Evolutionary conservation across 768 basidiomycete genomes (phyloP), one percentile per base, ranked within the genome.

Genomic region (Tylopilus subfusipes): DNA sequence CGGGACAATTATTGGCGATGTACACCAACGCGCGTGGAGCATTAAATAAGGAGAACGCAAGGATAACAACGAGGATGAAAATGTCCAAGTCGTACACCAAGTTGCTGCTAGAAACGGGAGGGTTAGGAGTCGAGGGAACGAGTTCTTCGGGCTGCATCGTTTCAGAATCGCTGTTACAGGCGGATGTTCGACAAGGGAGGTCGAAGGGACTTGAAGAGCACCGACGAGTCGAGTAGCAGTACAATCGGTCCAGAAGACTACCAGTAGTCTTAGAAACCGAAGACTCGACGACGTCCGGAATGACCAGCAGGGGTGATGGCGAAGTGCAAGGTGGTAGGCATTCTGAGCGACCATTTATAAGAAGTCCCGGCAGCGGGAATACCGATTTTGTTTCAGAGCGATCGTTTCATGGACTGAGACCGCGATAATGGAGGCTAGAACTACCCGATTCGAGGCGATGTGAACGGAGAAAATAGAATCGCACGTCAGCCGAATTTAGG

Each of bases 21-120:
- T 83, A 78, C 29, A 76, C 76, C 25, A 82, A 43, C 11, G 70
- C 68, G 27, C 79, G 76, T 22, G 83, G 84, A 21, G 82, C 58
- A 18, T 76, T 71, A 51, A 75, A 62, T 13, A 82, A 63, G 52
- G 74, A 67, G 45, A 79, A 66, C 25, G 73, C 30, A 0, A 67
- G 72, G 33, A 79, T 66, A 46, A 78, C 34, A 18, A 69, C 65
- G 56, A 79, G 56, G 46, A 84, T 64, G 61, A 80, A 72, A 50
- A 82, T 61, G 68, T 78, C 71, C 54, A 80, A 58, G 56, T 77
- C 68, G 55, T 56, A 54, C 24, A 70, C 63, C 44, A 73, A 21
- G 30, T 50, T 33, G 18, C 38, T 25, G 29, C 40, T 19, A 5
- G 55, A 25, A 9, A 49, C 33, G 2, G 21, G 14, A 19, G 14